Conservation (phyloP, 768 basidiomycete species). For the Lentinula lateritia region DNA sequence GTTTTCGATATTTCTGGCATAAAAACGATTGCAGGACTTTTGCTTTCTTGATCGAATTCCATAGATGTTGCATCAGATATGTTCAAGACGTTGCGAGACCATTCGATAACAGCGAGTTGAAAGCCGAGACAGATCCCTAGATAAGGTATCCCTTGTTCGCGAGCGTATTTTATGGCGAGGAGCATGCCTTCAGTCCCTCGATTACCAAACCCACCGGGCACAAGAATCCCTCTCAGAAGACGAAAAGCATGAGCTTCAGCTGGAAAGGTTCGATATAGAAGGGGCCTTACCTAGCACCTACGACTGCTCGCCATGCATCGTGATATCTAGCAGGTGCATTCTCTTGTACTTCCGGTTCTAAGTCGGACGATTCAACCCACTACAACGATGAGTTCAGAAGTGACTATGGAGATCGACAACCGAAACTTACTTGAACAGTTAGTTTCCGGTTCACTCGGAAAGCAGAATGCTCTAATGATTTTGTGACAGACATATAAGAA, state of each 20-base stretch:
- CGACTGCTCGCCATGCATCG: constrained; percentile 91
- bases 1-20: constrained; percentile 99
- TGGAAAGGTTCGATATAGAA: not conserved
- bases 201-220: constrained; percentile 92
- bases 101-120: constrained; percentile 95
- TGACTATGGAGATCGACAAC: not conserved
- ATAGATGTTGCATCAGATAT: constrained; percentile 74
- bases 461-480: constrained; percentile 94
- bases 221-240: constrained; percentile 77
- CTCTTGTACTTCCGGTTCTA: constrained; percentile 80
- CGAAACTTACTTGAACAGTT: constrained; percentile 58
- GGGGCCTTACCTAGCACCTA: constrained; percentile 71
- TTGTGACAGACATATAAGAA: constrained; percentile 97
- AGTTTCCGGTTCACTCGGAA: constrained; percentile 88
- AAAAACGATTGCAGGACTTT: constrained; percentile 82
- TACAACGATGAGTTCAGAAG: constrained; percentile 19
- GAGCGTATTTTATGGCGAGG: constrained; percentile 94
- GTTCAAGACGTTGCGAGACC: constrained; percentile 80
- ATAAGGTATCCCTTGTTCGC: constrained; percentile 93
- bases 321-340: constrained; percentile 83
- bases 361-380: constrained; percentile 96
- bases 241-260: constrained; percentile 5
- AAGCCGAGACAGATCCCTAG: constrained; percentile 96
- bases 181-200: constrained; percentile 98
- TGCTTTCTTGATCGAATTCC: constrained; percentile 63